Conservation (phyloP, 164 flowering plant species). For the Paratinospora sagittata region DNA sequence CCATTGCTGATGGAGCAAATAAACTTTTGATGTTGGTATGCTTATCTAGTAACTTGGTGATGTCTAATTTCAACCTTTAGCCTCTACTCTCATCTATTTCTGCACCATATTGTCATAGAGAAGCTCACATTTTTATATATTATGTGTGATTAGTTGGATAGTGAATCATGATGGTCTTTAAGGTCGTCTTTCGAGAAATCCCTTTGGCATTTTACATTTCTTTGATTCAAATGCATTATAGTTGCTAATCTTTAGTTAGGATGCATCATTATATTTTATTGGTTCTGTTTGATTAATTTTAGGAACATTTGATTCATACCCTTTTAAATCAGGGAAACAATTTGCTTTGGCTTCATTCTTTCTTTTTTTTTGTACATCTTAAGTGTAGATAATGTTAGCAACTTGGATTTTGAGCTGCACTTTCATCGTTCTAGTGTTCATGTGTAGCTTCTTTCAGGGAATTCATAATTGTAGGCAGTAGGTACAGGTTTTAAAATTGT, state of each 20-base stretch:
- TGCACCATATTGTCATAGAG: neutral
- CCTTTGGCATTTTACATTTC: neutral
- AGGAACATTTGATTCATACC: neutral
- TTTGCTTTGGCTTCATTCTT: neutral
- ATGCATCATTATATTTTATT: neutral
- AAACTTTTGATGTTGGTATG: slow-evolving; percentile 97
- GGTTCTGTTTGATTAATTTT: neutral
- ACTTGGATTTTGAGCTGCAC: neutral
- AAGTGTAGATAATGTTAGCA: neutral
- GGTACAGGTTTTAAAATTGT: neutral
- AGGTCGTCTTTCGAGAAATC: neutral
- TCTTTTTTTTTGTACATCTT: neutral
- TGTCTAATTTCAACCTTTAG: neutral
- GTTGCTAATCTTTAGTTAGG: neutral
- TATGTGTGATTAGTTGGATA: neutral
- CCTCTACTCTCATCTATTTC: neutral
- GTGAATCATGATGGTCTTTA: neutral
- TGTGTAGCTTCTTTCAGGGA: neutral
- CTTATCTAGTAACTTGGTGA: neutral
- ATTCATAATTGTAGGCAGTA: neutral
- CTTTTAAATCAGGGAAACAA: neutral
- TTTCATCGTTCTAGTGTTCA: neutral
- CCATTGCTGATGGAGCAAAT: slow-evolving; percentile 97
- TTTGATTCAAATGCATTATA: neutral
- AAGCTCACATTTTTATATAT: neutral